Evolutionary conservation across 306 rosid species (phyloP).

Genomic region (Quercus dentata): DNA sequence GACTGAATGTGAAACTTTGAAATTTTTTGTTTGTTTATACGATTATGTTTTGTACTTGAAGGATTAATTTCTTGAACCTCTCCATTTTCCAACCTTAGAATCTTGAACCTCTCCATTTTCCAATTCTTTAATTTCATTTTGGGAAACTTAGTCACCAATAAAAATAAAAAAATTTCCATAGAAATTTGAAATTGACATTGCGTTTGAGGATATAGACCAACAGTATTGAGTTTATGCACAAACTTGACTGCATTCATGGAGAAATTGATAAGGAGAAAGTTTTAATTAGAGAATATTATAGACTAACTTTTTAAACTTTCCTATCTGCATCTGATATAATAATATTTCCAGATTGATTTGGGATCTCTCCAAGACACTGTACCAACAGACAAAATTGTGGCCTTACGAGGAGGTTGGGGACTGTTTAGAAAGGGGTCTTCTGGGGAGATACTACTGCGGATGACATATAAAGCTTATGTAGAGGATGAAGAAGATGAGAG

Average conservation of each 20-base stretch:
- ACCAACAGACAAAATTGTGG: conserved; percentile 93
- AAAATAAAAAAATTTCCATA: background rate
- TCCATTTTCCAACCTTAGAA: no score
- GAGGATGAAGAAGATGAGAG: conserved; percentile 98
- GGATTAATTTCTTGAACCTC: no score
- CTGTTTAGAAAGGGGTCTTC: conserved; percentile 63
- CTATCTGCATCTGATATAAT: conserved; percentile 6
- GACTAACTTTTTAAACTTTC: background rate
- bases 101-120: no score
- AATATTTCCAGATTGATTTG: conserved; percentile 67
- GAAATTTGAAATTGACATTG: background rate
- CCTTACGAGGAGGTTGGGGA: conserved; percentile 78
- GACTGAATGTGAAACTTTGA: no score
- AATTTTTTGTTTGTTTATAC: no score
- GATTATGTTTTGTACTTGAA: no score
- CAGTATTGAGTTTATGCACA: background rate
- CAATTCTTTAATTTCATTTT: background rate
- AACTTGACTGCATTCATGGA: background rate
- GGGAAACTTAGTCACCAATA: background rate
- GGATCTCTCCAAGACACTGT: conserved; percentile 94
- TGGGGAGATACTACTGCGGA: conserved; percentile 88
- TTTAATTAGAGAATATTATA: background rate
- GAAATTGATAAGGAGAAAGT: background rate
- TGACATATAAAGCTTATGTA: conserved; percentile 96
- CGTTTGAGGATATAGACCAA: background rate